Conservation (phyloP, 163 green algal genomes). For the Chlamydomonas reinhardtii region DNA sequence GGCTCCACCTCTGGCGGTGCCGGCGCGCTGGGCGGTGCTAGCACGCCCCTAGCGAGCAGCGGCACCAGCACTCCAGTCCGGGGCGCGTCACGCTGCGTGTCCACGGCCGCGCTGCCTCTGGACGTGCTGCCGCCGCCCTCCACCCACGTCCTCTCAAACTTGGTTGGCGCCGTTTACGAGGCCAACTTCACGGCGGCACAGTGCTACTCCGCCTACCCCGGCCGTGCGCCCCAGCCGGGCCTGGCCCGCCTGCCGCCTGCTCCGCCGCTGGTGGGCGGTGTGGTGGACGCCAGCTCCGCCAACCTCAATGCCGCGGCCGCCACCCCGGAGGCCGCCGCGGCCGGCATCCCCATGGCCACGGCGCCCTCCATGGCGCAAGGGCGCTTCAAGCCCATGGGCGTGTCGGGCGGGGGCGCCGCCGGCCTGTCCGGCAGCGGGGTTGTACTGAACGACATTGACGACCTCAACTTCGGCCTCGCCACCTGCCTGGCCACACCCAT, state of each 20-base stretch:
- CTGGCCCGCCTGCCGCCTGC: not conserved
- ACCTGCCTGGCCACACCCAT: conserved; percentile 40
- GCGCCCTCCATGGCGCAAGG: too few relatives aligned
- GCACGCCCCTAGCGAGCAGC: not conserved
- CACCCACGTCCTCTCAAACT: not conserved
- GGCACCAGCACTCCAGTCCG: not conserved
- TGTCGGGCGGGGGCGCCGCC: not conserved
- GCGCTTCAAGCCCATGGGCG: not conserved
- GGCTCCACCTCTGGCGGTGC: too few relatives aligned
- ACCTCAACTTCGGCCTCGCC: conserved; percentile 24
- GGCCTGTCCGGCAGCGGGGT: not conserved
- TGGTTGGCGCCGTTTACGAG: conserved; percentile 4
- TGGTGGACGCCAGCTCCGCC: too few relatives aligned
- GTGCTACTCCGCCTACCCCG: conserved; percentile 22
- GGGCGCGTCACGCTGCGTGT: not conserved
- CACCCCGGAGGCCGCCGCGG: too few relatives aligned
- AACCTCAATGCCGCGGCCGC: too few relatives aligned
- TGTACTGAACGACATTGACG: not conserved
- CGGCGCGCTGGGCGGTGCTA: not conserved
- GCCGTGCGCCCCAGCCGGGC: not conserved
- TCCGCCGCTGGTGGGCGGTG: not conserved
- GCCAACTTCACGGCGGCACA: conserved; percentile 25
- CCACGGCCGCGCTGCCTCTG: not conserved
- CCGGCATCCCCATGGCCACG: too few relatives aligned
- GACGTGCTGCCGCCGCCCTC: not conserved